Percentiles rank a stretch among this genome's conserved stretches.
Evolutionary conservation across 768 basidiomycete genomes (phyloP).

Genomic region (Calocybe indica): DNA sequence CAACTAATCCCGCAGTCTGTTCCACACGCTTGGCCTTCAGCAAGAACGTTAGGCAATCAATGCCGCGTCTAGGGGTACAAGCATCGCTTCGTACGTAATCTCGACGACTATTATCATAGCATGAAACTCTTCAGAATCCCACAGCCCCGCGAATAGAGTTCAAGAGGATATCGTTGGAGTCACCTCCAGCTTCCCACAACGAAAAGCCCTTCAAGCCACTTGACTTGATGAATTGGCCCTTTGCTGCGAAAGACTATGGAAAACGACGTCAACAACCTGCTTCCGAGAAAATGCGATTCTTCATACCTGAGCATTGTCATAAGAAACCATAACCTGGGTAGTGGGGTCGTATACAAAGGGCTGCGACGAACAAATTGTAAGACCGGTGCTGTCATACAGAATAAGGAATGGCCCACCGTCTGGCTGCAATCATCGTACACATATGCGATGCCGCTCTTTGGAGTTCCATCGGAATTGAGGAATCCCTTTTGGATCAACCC

Average conservation of each 20-base stretch:
- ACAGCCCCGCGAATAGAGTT: constrained; percentile 32
- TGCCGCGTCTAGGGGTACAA: no score
- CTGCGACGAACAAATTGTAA: constrained; percentile 14
- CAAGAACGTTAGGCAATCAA: no score
- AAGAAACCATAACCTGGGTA: constrained; percentile 44
- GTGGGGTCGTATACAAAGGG: constrained; percentile 39
- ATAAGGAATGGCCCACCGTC: constrained; percentile 43
- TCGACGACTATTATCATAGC: no score
- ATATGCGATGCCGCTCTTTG: constrained; percentile 45
- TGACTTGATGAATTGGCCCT: constrained; percentile 53
- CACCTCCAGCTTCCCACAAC: constrained; percentile 72
- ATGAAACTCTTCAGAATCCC: constrained; percentile 14
- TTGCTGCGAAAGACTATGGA: constrained; percentile 38
- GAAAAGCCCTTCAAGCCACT: constrained; percentile 54
- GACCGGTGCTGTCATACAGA: background rate
- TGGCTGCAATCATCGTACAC: constrained; percentile 63
- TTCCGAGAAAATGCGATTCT: background rate
- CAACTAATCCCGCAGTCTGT: no score
- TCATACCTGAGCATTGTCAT: constrained; percentile 36
- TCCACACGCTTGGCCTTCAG: no score
- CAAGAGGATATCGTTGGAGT: constrained; percentile 41
- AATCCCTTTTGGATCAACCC: constrained; percentile 53
- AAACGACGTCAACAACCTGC: background rate
- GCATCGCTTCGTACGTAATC: no score
- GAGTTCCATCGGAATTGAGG: constrained; percentile 41